Percentiles rank a stretch among this genome's conserved stretches.
Conservation (phyloP, 2,329 filamentous ascomycete genomes). For the Pseudogymnoascus sp. region DNA sequence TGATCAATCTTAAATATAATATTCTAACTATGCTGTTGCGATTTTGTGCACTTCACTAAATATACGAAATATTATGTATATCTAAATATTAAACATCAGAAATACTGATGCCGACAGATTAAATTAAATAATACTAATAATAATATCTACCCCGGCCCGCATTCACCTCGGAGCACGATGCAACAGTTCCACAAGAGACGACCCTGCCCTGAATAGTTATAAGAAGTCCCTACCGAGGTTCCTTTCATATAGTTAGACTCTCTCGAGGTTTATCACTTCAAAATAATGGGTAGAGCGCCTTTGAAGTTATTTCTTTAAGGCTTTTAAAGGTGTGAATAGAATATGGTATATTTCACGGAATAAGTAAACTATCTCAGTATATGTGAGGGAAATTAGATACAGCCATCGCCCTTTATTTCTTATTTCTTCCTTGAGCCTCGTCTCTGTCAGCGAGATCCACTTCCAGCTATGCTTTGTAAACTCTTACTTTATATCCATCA, state of each 20-base stretch:
- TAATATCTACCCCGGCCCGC: background rate
- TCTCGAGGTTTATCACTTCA: background rate
- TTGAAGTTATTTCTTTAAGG: background rate
- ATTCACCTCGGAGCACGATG: background rate
- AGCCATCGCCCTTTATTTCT: background rate
- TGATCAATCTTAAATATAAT: background rate
- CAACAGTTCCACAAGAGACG: background rate
- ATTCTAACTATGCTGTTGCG: background rate
- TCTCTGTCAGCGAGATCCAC: background rate
- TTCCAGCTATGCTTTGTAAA: conserved; percentile 24
- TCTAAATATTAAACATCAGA: background rate
- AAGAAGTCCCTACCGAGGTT: background rate
- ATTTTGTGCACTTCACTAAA: background rate
- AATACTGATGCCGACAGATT: background rate
- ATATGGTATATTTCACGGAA: background rate
- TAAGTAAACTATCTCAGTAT: background rate
- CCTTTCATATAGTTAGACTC: background rate
- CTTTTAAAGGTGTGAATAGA: background rate
- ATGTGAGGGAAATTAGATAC: background rate
- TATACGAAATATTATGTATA: background rate
- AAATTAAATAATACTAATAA: background rate
- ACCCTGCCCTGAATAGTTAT: background rate
- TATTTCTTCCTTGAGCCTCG: conserved; percentile 4
- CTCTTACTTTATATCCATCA: conserved; percentile 29
- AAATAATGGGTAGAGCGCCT: background rate